Base-by-base conservation (phyloP, 2,329 filamentous ascomycete genomes). In the Cytospora piceae region DNA sequence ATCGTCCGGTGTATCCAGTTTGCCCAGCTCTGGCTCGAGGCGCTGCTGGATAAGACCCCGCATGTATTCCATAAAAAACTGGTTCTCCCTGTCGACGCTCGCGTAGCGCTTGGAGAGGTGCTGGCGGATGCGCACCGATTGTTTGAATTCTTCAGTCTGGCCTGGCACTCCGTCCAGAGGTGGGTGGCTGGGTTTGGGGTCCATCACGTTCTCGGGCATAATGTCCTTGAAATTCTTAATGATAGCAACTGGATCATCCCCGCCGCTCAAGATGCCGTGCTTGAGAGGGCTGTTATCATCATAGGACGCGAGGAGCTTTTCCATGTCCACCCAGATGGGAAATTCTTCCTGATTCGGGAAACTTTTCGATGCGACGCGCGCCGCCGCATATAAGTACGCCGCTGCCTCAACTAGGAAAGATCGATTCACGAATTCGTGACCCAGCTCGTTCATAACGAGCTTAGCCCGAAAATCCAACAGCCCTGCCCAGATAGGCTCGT, bases 401-500 rank as follows among this genome's bases (percentile, higher is more conserved):
- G 70, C 70, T 0, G 69, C 69, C n/a, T 72, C 65, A 2, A 73
- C 70, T 17, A 72, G n/a, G n/a, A 68, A 52, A n/a, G 68, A 70
- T 15, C 69, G 55, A 29, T 59, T 64, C 9, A 70, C 64, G 49
- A 70, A 71, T 17, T 70, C 65, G 29, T 68, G 69, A 2, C 72
- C 70, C 46, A 73, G 56, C 39, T 72, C 68, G 42, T 67, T 70
- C 22, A 71, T 63, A 15, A 69, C 67, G 11, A 74, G 63, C 63
- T 66, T 68, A 5, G 68, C 71, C 8, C 70, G 71, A 56, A 74
- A 68, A 34, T 71, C 70, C 2, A 74, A 70, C 12, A 73, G 60
- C 0, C 73, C 70, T 0, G 72, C 64, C 68, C 69, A 73, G 14
- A 74, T 66, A 1, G 72, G 73, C 22, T 74, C 70, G 22, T 65